Conservation (phyloP, 1,284 basidiomycete species). For the Mycena sp. region DNA sequence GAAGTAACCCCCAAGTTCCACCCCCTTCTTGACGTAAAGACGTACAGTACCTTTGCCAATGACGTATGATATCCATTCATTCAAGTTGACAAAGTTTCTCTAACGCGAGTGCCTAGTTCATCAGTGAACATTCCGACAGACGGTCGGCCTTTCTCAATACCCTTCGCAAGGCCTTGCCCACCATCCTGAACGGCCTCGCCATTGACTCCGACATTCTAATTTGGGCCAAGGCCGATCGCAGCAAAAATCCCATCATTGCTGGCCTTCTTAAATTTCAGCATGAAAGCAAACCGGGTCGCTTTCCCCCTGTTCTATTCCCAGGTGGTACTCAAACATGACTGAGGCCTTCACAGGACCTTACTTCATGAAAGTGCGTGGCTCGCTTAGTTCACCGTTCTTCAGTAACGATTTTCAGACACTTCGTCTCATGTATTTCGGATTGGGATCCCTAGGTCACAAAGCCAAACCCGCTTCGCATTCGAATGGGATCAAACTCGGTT, state of each 20-base stretch:
- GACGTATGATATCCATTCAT: neutral
- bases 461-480: neutral
- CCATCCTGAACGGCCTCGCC: neutral
- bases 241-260: neutral
- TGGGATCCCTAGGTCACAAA: neutral
- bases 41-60: neutral
- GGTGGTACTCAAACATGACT: neutral
- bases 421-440: neutral
- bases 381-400: too few species aligned
- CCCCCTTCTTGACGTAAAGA: neutral
- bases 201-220: neutral
- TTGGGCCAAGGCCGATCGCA: neutral
- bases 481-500: neutral
- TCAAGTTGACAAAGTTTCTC: neutral
- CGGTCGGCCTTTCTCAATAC: neutral
- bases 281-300: neutral
- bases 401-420: neutral
- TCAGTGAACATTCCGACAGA: neutral
- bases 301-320: neutral
- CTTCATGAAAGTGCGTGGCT: neutral
- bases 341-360: neutral
- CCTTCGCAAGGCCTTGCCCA: neutral
- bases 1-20: neutral
- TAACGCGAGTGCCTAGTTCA: neutral
- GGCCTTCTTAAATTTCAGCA: slow-evolving; percentile 2